Base-by-base conservation (phyloP, 164 flowering plant genomes). In the Kalanchoe fedtschenkoi region DNA sequence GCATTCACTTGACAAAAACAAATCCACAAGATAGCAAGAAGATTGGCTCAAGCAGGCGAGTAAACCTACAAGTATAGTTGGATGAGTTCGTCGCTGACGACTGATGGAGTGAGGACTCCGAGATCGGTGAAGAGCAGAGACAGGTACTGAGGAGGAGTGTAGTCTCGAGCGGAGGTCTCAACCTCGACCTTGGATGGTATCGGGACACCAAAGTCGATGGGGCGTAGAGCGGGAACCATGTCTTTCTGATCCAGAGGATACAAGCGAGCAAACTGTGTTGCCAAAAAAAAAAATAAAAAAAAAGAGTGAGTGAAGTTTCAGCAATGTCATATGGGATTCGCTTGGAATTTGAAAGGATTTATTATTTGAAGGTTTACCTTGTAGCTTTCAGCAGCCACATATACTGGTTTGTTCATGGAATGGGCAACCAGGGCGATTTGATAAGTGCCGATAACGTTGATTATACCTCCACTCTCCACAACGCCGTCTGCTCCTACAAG, bases 331-430 rank as follows among this genome's bases (percentile, higher is more conserved):
- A 16, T 22, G 5, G 34, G 17, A 28, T 26, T 1, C 24, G 28
- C 11, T 4, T 17, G n/a, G n/a, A n/a, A 62, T 44, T 7, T 13
- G 16, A 30, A 34, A 34, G 11, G 24, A 24, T 13, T 34, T 6
- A 17, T 6, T 21, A 21, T 63, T 61, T 24, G 28, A 14, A 29
- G 16, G 21, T 15, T 7, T 65, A 86, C 99, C 99, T 93, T 88
- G 78, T 90, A 93, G 74, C 99, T 93, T 73, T 90, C 99, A 60
- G 99, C 99, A 55, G 99, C 96, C 46, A 95, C 97, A 71, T 95
- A 91, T 21, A 95, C 93, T 13, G 97, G 97, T 68, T 88, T 93
- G 74, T 78, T 83, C 97, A 88, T 86, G 80, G 88, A 80, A 61
- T 89, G 95, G 38, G 98, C 96, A 56, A 92, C 91, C 69, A 91